Evolutionary conservation across 2,329 filamentous ascomycete genomes (phyloP), one percentile per base, ranked within the genome.

Genomic region (Aspergillus neoniger): DNA sequence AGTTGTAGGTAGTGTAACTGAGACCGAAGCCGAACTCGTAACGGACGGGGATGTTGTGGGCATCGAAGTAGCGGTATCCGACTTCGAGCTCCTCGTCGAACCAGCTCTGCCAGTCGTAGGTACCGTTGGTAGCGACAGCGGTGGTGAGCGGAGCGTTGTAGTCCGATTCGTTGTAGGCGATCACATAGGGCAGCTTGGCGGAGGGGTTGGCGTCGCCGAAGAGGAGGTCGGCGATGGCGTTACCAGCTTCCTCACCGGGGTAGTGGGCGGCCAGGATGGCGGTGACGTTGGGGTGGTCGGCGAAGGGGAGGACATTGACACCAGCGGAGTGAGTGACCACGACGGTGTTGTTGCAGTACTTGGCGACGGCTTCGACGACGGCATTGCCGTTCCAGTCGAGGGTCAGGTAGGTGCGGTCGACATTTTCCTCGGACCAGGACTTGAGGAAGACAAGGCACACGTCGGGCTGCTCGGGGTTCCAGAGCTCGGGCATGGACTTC

Each of bases 311-410:
- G 6, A 96, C 76, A 1, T 92, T 88, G 38, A 64, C 60, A 0
- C 92, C 92, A 4, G 88, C 85, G 0, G 89, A 91, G 78, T 96
- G 92, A 55, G 96, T 88, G 58, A 96, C 85, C 17, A 96, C 90
- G 62, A 96, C 89, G 12, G 91, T 95, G 82, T 96, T 95, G 77
- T 86, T 85, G 81, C 88, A 91, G 57, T 85, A 70, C 5, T 86
- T 82, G 0, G 91, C 88, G 7, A 96, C 90, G 51, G 88, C 91
- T 75, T 87, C 80, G 0, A 91, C 94, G 17, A 96, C 82, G 75
- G 96, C 96, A 70, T 91, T 90, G 55, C 92, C 92, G 55, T 82
- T 80, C 74, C 95, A 95, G 59, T 85, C 88, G 61, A 91, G 25
- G 2, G 21, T 91, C 2, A 93, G 83, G 17, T 70, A 70, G 4